Evolutionary conservation across 352 stramenopile species (phyloP).

Genomic region (Lagenidium sp.): DNA sequence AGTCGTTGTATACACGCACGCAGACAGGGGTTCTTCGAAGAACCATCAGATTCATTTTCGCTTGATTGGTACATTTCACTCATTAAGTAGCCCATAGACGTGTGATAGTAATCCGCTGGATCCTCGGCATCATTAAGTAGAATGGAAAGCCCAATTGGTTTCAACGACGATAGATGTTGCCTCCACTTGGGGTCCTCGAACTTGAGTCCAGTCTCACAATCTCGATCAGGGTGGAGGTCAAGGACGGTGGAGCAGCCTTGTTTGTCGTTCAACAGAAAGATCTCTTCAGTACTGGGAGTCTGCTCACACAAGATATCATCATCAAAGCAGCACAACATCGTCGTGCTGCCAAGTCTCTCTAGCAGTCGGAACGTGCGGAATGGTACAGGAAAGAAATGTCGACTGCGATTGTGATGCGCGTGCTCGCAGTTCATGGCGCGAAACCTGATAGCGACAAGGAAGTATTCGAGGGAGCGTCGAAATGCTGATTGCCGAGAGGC

Average conservation of each 20-base stretch:
- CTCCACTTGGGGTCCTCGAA: slow-evolving; percentile 85
- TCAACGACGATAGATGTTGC: slow-evolving; percentile 66
- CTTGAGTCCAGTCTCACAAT: slow-evolving; percentile 70
- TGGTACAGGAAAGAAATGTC: slow-evolving; percentile 35
- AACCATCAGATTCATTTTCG: slow-evolving; percentile 1
- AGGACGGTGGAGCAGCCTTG: slow-evolving; percentile 31
- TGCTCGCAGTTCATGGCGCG: slow-evolving; percentile 38
- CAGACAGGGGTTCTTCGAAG: slow-evolving; percentile 30
- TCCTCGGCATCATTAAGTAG: slow-evolving; percentile 77
- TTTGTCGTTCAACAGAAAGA: slow-evolving; percentile 79
- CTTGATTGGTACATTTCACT: slow-evolving; percentile 36
- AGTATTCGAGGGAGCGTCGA: slow-evolving; percentile 63
- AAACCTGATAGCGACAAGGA: slow-evolving; percentile 58
- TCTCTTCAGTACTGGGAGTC: slow-evolving; percentile 70
- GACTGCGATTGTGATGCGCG: slow-evolving; percentile 28
- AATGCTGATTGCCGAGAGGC: slow-evolving; percentile 53
- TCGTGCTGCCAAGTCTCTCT: slow-evolving; percentile 73
- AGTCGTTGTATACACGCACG: slow-evolving; percentile 66
- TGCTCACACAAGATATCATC: slow-evolving; percentile 82
- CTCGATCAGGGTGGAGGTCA: slow-evolving; percentile 61
- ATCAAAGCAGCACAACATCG: slow-evolving; percentile 85
- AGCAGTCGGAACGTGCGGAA: slow-evolving; percentile 74
- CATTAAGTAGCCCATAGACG: slow-evolving; percentile 64
- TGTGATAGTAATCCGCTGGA: slow-evolving; percentile 46
- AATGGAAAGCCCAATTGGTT: slow-evolving; percentile 71